Conservation (phyloP, 345 rosid species). For the Arabidopsis suecica region DNA sequence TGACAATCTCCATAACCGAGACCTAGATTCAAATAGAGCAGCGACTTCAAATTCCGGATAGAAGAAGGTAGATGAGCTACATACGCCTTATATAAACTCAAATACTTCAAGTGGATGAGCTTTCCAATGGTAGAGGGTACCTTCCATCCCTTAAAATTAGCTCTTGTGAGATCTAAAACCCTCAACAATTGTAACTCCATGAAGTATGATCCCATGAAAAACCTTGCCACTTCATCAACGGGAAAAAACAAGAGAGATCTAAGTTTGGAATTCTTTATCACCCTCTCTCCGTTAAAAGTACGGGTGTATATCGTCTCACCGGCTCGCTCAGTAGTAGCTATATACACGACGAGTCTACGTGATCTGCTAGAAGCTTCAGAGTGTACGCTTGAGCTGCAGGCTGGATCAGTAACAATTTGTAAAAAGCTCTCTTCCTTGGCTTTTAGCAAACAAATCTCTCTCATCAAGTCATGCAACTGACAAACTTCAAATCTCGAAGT, state of each 20-base stretch:
- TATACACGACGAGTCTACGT: constrained; percentile 2
- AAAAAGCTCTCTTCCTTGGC: constrained; percentile 35
- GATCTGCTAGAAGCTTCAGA: neutral
- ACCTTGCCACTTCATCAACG: neutral
- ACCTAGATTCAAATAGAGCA: neutral
- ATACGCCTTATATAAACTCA: neutral
- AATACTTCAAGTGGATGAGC: constrained; percentile 44
- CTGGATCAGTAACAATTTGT: neutral
- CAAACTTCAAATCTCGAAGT: neutral
- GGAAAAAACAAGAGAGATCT: neutral
- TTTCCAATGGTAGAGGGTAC: constrained; percentile 41
- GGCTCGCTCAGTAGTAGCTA: no score
- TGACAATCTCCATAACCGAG: no score
- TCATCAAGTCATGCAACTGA: constrained; percentile 35
- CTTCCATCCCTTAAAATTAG: neutral
- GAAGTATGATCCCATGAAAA: neutral
- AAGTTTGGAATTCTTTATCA: neutral
- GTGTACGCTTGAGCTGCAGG: neutral
- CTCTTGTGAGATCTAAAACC: neutral
- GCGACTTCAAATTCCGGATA: neutral
- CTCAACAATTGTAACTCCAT: neutral
- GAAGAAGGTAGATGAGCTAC: constrained; percentile 19
- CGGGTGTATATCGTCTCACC: neutral
- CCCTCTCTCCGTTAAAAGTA: neutral
- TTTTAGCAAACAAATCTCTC: constrained; percentile 25